A percentile compares a stretch with the other conserved stretches of the same genome.
Evolutionary conservation across 1,284 basidiomycete species (phyloP).

Genomic region (Fistulinella cinereoalba): DNA sequence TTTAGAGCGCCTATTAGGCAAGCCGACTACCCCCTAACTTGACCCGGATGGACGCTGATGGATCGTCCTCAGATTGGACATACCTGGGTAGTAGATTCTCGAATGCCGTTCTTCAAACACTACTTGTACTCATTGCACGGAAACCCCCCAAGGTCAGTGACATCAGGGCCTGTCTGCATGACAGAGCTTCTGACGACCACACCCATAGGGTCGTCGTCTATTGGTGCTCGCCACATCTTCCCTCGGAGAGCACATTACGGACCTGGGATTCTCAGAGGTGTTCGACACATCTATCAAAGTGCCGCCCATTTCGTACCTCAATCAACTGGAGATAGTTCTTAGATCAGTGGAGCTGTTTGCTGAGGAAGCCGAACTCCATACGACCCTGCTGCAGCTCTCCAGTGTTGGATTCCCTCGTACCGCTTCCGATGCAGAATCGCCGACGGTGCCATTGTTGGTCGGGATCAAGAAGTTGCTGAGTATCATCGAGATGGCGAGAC

Average conservation of each 20-base stretch:
- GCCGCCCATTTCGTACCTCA: slow-evolving; percentile 76
- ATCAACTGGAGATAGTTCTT: slow-evolving; percentile 75
- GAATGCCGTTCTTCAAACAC: slow-evolving; percentile 88
- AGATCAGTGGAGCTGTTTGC: slow-evolving; percentile 83
- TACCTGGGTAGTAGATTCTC: slow-evolving; percentile 96
- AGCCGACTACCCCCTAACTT: slow-evolving; percentile 21
- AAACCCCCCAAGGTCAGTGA: slow-evolving; percentile 84
- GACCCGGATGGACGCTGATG: background rate
- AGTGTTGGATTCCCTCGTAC: slow-evolving; percentile 69
- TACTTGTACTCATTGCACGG: slow-evolving; percentile 87
- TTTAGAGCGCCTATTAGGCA: slow-evolving; percentile 85
- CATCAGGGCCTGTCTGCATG: background rate
- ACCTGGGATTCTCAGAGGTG: slow-evolving; percentile 85
- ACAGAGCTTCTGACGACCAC: slow-evolving; percentile 9
- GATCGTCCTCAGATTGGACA: slow-evolving; percentile 76
- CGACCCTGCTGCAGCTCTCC: slow-evolving; percentile 66
- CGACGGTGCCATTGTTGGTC: slow-evolving; percentile 60
- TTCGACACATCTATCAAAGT: slow-evolving; percentile 92
- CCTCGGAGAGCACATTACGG: slow-evolving; percentile 81
- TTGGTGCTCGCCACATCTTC: slow-evolving; percentile 93
- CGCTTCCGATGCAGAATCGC: slow-evolving; percentile 44
- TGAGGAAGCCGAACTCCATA: slow-evolving; percentile 50
- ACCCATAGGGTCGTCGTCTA: slow-evolving; percentile 77
- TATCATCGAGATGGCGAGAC: slow-evolving; percentile 94
- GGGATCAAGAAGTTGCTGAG: slow-evolving; percentile 95